These are phyloP conservation scores for Geotrichum phurueaensis DNA, from an alignment of 1,139 yeast species.

Conservation along the genomic window DNA sequence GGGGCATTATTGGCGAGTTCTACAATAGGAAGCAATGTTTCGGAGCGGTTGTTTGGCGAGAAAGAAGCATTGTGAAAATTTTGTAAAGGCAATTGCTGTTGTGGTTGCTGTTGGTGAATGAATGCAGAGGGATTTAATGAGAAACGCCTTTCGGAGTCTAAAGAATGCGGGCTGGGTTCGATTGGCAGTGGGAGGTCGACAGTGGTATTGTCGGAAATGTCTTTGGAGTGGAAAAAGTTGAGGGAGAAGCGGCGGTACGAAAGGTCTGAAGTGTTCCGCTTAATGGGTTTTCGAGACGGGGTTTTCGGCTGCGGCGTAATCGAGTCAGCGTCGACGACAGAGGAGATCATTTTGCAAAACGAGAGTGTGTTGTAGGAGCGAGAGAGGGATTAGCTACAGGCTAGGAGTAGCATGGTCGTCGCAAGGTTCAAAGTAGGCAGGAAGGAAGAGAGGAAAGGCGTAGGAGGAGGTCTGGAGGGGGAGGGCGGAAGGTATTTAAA, in stretches of 20 bases:
- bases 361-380: neutral
- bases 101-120: neutral
- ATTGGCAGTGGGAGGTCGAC: neutral
- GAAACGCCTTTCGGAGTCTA: neutral
- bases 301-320: neutral
- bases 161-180: neutral
- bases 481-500: neutral
- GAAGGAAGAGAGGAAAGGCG: neutral
- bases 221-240: neutral
- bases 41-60: neutral
- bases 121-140: neutral
- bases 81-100: neutral
- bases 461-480: too few species aligned
- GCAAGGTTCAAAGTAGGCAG: neutral
- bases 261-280: neutral
- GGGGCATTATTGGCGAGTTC: neutral
- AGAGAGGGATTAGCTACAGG: neutral
- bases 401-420: neutral
- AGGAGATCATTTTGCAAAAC: neutral
- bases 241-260: neutral
- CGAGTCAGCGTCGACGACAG: neutral
- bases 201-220: neutral
- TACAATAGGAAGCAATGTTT: neutral
- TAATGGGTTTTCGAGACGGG: neutral
- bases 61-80: neutral